Percentiles rank a stretch among this genome's conserved stretches.
phyloP scores from a whole-genome alignment of 352 stramenopile genomes.

The Pythium myriotylum region DNA sequence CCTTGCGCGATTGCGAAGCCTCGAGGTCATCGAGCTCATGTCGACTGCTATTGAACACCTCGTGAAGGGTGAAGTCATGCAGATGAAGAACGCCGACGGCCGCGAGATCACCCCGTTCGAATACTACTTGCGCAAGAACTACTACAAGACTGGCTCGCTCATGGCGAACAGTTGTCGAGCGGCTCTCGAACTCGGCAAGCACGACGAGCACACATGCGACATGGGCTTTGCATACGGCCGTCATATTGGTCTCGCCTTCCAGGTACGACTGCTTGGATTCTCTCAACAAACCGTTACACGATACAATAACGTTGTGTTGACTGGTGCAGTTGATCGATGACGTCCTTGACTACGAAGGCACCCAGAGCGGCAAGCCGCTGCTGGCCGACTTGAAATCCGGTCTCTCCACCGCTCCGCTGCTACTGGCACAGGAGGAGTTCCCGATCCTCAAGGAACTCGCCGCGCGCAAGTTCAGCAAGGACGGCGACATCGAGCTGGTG shows the following conservation, averaged over 20 bases:
- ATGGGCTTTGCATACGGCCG: slow-evolving; percentile 96
- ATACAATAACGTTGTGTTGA: background rate
- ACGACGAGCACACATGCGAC: slow-evolving; percentile 80
- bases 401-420: slow-evolving; percentile 95
- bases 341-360: slow-evolving; percentile 97
- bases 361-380: slow-evolving; percentile 93
- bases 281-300: too few relatives aligned
- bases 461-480: slow-evolving; percentile 90
- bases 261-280: slow-evolving; percentile 58
- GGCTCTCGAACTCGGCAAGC: slow-evolving; percentile 92
- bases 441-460: slow-evolving; percentile 89
- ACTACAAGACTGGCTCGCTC: slow-evolving; percentile 99
- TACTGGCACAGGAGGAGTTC: slow-evolving; percentile 95
- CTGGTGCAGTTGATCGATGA: slow-evolving; percentile 95
- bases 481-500: slow-evolving; percentile 92
- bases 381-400: slow-evolving; percentile 96
- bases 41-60: slow-evolving; percentile 98
- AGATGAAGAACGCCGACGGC: slow-evolving; percentile 92
- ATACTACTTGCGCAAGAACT: slow-evolving; percentile 98
- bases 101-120: slow-evolving; percentile 88
- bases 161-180: slow-evolving; percentile 98
- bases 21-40: slow-evolving; percentile 97
- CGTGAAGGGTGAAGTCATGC: slow-evolving; percentile 99
- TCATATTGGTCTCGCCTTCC: slow-evolving; percentile 97
- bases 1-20: slow-evolving; percentile 93